Evolutionary conservation across 1,139 yeast genomes (phyloP), one percentile per base, ranked within the genome.

Genomic region (Diutina siamensis): DNA sequence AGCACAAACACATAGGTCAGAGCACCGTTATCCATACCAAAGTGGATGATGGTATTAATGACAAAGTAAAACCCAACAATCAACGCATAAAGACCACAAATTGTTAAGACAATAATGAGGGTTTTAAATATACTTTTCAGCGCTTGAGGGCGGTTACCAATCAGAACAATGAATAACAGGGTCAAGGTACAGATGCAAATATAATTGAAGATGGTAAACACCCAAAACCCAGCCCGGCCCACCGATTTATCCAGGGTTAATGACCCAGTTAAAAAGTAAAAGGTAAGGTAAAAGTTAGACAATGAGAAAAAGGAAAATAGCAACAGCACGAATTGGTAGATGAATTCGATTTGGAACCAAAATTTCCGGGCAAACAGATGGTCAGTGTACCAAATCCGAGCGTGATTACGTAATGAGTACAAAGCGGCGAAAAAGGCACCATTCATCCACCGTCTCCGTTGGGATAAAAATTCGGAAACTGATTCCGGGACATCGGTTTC

Each of bases 391-490:
- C 96, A 89, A 44, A 92, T 80, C 56, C 81, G 85, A 49, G 71
- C 71, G 59, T 82, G 83, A 58, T 88, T 88, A 20, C 84, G 61
- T 57, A 85, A 86, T 0, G 97, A 81, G 59, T 83, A 92, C 48
- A 92, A 67, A 1, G 97, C 97, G 2, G 98, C 97, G 65, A 92
- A 92, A 58, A 89, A 79, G 0, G 98, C 96, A 66, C 98, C 98
- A 61, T 92, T 92, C 47, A 92, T 77, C 98, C 98, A 92, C 67
- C 98, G 80, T 67, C 98, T 78, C 68, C 98, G 80, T 65, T 92
- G 98, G 15, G 95, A 80, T 49, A 92, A 79, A 58, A 92, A 89
- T 61, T 92, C 98, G 0, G 97, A 77, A 44, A 89, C 72, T 4
- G 80, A 71, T 59, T 89, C 97, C 2, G 98, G 98, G 44, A 92